These are phyloP conservation scores for Barnettozyma sp. DNA, from an alignment of 805 yeast species.

Conservation along the genomic window DNA sequence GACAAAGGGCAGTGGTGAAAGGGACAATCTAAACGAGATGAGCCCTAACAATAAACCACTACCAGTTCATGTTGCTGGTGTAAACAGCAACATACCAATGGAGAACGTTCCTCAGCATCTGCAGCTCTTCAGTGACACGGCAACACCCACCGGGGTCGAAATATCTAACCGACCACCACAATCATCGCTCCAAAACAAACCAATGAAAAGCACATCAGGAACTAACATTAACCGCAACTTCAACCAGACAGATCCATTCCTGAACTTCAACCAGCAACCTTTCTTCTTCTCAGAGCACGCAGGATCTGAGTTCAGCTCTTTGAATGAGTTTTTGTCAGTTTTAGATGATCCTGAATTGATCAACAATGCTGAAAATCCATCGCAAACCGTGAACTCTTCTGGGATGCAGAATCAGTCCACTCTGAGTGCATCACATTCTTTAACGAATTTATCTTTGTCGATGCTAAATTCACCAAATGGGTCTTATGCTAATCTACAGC, in stretches of 20 bases:
- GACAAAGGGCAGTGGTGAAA: slow-evolving; percentile 1
- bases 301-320: slow-evolving; percentile 84
- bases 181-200: neutral
- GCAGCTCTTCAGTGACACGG: slow-evolving; percentile 12
- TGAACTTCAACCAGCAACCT: slow-evolving; percentile 47
- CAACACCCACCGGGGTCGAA: slow-evolving; percentile 7
- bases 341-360: slow-evolving; percentile 78
- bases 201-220: slow-evolving; percentile 2
- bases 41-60: neutral
- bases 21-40: neutral
- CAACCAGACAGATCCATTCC: slow-evolving; percentile 13
- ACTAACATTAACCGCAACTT: slow-evolving; percentile 1
- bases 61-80: neutral
- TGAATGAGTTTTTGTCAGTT: slow-evolving; percentile 84
- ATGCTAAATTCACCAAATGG: slow-evolving; percentile 21
- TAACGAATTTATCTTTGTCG: slow-evolving; percentile 23
- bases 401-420: slow-evolving; percentile 5
- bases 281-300: slow-evolving; percentile 87
- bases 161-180: slow-evolving; percentile 2
- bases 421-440: slow-evolving; percentile 21
- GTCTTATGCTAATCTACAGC: slow-evolving; percentile 12
- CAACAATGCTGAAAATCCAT: slow-evolving; percentile 26
- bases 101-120: slow-evolving; percentile 19
- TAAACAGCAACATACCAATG: slow-evolving; percentile 8
- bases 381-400: no score